Conservation (phyloP, 176 grass and related monocot genomes). For the Alopecurus myosuroides region DNA sequence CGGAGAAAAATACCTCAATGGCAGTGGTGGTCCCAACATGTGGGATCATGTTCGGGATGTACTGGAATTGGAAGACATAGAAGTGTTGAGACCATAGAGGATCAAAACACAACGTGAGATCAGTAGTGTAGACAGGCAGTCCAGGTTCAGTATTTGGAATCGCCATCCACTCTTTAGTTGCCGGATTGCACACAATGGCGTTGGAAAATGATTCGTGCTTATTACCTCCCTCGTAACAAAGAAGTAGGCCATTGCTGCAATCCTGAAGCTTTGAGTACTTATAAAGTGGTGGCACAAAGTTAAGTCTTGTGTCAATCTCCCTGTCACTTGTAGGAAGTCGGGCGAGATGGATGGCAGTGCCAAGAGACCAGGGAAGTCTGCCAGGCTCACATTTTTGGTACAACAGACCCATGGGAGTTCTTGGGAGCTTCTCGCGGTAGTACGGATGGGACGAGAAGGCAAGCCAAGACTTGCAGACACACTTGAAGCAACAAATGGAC, state of each 20-base stretch:
- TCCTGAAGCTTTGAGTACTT: not conserved
- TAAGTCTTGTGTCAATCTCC: not conserved
- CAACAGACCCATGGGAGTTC: conserved; percentile 10
- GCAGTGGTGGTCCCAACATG: not conserved
- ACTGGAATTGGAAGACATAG: conserved; percentile 1
- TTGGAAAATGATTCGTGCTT: not conserved
- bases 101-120: not conserved
- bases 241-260: conserved; percentile 34
- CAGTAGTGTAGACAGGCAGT: not conserved
- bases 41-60: not conserved
- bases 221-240: not conserved
- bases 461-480: conserved; percentile 32
- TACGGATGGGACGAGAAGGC: conserved; percentile 23
- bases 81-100: conserved; percentile 16
- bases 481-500: conserved; percentile 22
- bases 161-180: conserved; percentile 1
- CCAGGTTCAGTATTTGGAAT: not conserved
- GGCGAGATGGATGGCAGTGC: not conserved
- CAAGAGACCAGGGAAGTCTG: not conserved
- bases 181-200: conserved; percentile 21
- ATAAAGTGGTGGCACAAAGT: conserved; percentile 11
- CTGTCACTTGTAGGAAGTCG: not conserved
- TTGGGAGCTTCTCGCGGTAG: conserved; percentile 3
- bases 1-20: not conserved
- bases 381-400: not conserved